Conservation (phyloP, 2,329 filamentous ascomycete genomes). For the Pestalotiopsis fici region DNA sequence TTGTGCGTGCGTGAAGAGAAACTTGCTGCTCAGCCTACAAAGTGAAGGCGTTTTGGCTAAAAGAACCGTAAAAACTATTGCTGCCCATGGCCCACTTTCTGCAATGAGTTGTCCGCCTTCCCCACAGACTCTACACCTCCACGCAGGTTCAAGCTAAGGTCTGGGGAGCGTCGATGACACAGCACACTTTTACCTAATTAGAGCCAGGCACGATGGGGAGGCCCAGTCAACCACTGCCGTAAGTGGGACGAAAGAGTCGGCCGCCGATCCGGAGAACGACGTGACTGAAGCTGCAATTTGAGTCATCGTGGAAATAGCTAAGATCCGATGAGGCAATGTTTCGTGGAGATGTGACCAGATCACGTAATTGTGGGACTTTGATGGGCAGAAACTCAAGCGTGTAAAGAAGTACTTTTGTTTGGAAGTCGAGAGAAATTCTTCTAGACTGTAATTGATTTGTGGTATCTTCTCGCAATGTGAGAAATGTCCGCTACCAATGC, state of each 20-base stretch:
- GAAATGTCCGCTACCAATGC: neutral
- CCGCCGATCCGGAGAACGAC: neutral
- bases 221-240: neutral
- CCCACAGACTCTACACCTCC: constrained; percentile 1
- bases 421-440: neutral
- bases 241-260: neutral
- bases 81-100: neutral
- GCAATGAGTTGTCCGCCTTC: neutral
- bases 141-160: neutral
- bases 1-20: too few species aligned
- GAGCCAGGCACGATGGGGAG: neutral
- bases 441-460: neutral
- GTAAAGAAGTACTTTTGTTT: neutral
- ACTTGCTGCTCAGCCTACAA: too few species aligned
- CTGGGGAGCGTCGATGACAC: neutral
- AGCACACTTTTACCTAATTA: constrained; percentile 3
- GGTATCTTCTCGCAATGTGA: neutral
- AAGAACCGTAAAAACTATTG: neutral
- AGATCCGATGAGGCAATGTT: neutral
- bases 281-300: neutral
- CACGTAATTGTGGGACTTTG: neutral
- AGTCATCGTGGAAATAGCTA: neutral
- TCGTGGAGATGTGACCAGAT: neutral
- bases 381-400: neutral
- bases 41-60: neutral